phyloP scores from a whole-genome alignment of 345 rosid species.

The Limnanthes douglasii region DNA sequence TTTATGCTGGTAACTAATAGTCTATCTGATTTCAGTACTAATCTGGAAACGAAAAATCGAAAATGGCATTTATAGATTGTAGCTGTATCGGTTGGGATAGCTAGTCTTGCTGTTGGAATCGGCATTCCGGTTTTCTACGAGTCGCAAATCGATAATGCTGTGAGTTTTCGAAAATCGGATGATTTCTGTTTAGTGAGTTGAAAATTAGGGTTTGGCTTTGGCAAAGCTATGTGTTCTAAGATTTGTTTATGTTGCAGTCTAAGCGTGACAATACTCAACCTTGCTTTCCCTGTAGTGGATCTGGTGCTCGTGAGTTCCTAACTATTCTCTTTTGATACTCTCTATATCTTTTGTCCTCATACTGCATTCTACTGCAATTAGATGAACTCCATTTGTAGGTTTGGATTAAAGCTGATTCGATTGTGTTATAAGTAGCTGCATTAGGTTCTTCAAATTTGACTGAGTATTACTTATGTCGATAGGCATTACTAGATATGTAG shows the following conservation, averaged over 20 bases:
- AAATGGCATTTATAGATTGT: conserved; percentile 52
- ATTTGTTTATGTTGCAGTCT: conserved; percentile 26
- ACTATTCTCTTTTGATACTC: neutral
- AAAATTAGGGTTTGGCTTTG: neutral
- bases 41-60: no score
- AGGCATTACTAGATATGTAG: no score
- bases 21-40: neutral
- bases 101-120: conserved; percentile 68
- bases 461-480: no score
- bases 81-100: conserved; percentile 71
- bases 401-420: no score
- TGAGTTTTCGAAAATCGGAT: conserved; percentile 12
- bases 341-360: conserved; percentile 1
- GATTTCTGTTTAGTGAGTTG: no score
- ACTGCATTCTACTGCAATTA: no score
- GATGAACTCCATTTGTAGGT: no score
- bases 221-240: neutral
- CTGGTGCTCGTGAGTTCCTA: conserved; percentile 73
- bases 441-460: no score
- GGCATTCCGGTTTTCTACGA: conserved; percentile 85
- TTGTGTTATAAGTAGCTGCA: no score
- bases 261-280: conserved; percentile 83
- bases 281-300: conserved; percentile 86
- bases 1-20: neutral
- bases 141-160: conserved; percentile 73